Base-by-base conservation (phyloP, 2,329 filamentous ascomycete genomes). In the Trichoderma breve region DNA sequence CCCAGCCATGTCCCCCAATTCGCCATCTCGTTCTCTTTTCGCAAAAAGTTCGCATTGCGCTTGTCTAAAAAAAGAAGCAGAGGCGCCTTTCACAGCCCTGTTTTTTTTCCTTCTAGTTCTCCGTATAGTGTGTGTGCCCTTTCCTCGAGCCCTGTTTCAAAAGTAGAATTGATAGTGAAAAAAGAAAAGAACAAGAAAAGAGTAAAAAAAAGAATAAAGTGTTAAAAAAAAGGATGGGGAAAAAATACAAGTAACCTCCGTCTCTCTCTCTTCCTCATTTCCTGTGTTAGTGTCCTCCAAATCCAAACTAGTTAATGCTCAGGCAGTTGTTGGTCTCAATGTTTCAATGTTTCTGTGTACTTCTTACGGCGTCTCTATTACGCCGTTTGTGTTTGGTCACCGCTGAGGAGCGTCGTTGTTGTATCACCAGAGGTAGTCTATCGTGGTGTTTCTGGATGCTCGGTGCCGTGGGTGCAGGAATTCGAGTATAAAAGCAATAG, bases 1-100 rank as follows among this genome's bases (percentile, higher is more conserved):
- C 66, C 66, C 66, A 69, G 66, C 66, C 66, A 61, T 61, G 55
- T 51, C 55, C 55, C 55, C 34, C 34, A 8, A 14, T 5, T 21
- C 15, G 21, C 26, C 26, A 57, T 39, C 61, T 26, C 36, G 24
- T 51, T 34, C 55, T 61, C 39, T 55, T 32, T 18, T 24, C n/a
- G 36, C 14, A 55, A 68, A 66, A 66, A 34, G 24, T 4, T 9
- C 21, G 24, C 21, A 51, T 53, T 53, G 47, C 47, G 62, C 47
- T 66, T 66, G 47, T 66, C 47, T 66, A 57, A 30, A 39, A 39
- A 14, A 67, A 39, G 47, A 11, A 60, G 28, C 28, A 26, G 36
- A 34, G 53, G 26, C 53, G 32, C 65, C 57, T 43, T 43, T 26
- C 14, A 21, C 58, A 47, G 15, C 63, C 51, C 6, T 30, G 18